phyloP scores from a whole-genome alignment of 306 rosid species.

The Calophaca sinica region DNA sequence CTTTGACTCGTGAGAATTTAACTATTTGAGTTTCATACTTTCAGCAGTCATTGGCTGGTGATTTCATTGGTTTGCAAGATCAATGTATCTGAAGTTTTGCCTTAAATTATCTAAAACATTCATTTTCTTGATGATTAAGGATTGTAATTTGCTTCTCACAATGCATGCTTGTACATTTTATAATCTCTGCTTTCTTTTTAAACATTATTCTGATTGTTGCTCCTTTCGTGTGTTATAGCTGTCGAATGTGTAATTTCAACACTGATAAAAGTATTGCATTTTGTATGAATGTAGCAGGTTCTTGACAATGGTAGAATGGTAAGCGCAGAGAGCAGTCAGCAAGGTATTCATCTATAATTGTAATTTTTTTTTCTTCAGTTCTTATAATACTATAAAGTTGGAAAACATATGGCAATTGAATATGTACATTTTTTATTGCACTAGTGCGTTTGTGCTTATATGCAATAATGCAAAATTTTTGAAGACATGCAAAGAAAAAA shows the following conservation, averaged over 20 bases:
- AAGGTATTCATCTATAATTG: constrained; percentile 55
- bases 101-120: constrained; percentile 11
- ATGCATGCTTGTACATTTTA: constrained; percentile 11
- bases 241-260: constrained; percentile 8
- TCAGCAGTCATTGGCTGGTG: constrained; percentile 25
- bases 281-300: constrained; percentile 54
- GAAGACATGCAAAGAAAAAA: constrained; percentile 13
- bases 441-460: constrained; percentile 9
- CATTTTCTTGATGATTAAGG: constrained; percentile 34
- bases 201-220: constrained; percentile 13
- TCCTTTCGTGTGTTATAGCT: constrained; percentile 1
- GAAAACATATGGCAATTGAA: constrained; percentile 27
- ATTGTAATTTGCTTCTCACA: neutral
- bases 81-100: constrained; percentile 16
- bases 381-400: constrained; percentile 12
- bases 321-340: constrained; percentile 56
- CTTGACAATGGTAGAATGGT: constrained; percentile 52
- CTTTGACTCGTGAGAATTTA: constrained; percentile 1
- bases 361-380: constrained; percentile 18
- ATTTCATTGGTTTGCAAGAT: constrained; percentile 37
- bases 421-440: constrained; percentile 14
- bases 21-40: constrained; percentile 28
- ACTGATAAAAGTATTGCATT: constrained; percentile 42
- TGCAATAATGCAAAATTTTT: neutral
- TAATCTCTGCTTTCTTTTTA: constrained; percentile 11